These are phyloP conservation scores for Candida chilensis DNA, from an alignment of 805 yeast genomes.

Conservation along the genomic window DNA sequence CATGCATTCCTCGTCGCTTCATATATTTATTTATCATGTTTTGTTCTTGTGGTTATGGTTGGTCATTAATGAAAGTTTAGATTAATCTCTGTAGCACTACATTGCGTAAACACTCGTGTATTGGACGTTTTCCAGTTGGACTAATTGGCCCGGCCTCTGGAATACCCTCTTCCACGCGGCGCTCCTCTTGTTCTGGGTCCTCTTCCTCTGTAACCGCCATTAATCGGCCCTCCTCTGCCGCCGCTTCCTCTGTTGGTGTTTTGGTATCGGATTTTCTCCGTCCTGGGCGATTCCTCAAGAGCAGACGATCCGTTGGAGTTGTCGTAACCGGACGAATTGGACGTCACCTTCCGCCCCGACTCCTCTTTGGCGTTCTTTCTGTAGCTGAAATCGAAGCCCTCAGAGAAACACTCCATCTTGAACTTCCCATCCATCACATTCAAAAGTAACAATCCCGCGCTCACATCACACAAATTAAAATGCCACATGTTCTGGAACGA, in stretches of 20 bases:
- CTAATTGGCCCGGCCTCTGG: constrained; percentile 4
- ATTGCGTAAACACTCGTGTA: too few species aligned
- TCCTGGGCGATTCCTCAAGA: neutral
- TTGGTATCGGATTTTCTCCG: neutral
- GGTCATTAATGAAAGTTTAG: too few species aligned
- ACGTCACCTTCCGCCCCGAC: constrained; percentile 5
- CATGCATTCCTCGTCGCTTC: too few species aligned
- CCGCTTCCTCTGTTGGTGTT: constrained; percentile 3
- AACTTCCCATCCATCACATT: constrained; percentile 36
- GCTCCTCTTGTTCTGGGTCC: constrained; percentile 5
- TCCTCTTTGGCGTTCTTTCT: constrained; percentile 12
- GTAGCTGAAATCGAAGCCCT: constrained; percentile 57
- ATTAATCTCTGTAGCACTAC: too few species aligned
- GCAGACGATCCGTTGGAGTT: constrained; percentile 1
- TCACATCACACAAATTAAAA: constrained; percentile 58
- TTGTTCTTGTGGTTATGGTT: too few species aligned
- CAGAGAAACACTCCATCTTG: constrained; percentile 40
- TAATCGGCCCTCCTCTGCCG: constrained; percentile 4
- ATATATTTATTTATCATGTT: too few species aligned
- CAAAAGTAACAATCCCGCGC: constrained; percentile 38
- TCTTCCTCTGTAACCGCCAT: constrained; percentile 9
- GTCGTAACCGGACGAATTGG: neutral
- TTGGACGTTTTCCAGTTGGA: neutral
- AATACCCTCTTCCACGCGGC: constrained; percentile 5
- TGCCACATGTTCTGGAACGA: constrained; percentile 75